These are phyloP conservation scores for Leucogyrophana mollusca DNA, from an alignment of 768 basidiomycete genomes.

Conservation along the genomic window DNA sequence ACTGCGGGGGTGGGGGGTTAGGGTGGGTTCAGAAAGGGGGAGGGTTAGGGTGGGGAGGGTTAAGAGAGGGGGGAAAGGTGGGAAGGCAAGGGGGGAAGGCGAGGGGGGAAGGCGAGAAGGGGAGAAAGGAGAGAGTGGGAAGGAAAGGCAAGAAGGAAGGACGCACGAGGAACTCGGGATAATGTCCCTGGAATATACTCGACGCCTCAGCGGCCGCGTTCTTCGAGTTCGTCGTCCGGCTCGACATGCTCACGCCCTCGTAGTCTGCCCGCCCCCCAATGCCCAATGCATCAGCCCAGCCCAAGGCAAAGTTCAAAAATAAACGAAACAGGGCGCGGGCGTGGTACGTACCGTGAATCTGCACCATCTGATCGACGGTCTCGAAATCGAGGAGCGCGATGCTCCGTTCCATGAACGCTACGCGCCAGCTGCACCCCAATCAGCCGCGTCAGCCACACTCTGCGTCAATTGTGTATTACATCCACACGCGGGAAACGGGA, in stretches of 20 bases:
- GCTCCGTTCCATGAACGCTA: constrained; percentile 72
- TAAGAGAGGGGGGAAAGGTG: neutral
- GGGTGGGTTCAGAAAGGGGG: neutral
- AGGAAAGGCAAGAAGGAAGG: neutral
- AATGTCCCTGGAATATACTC: constrained; percentile 72
- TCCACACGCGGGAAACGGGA: neutral
- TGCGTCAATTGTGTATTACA: constrained; percentile 6
- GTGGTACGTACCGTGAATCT: constrained; percentile 58
- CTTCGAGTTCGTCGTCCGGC: constrained; percentile 73
- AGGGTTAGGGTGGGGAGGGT: neutral
- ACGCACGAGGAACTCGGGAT: constrained; percentile 75
- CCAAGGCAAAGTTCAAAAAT: neutral
- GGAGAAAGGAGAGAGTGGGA: neutral
- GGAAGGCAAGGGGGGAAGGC: neutral
- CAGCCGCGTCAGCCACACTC: constrained; percentile 13
- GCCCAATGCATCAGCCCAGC: too few relatives aligned
- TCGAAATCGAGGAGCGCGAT: constrained; percentile 66
- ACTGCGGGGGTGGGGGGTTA: constrained; percentile 32
- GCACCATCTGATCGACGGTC: constrained; percentile 68
- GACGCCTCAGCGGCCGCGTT: constrained; percentile 73
- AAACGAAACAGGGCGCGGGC: neutral
- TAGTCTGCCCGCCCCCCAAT: too few relatives aligned
- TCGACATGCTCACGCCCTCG: constrained; percentile 63
- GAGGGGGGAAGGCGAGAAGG: too few relatives aligned
- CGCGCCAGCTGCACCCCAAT: constrained; percentile 59